These are phyloP conservation scores for Rhynchosporium secalis DNA, from an alignment of 2,329 filamentous ascomycete genomes.

Conservation along the genomic window DNA sequence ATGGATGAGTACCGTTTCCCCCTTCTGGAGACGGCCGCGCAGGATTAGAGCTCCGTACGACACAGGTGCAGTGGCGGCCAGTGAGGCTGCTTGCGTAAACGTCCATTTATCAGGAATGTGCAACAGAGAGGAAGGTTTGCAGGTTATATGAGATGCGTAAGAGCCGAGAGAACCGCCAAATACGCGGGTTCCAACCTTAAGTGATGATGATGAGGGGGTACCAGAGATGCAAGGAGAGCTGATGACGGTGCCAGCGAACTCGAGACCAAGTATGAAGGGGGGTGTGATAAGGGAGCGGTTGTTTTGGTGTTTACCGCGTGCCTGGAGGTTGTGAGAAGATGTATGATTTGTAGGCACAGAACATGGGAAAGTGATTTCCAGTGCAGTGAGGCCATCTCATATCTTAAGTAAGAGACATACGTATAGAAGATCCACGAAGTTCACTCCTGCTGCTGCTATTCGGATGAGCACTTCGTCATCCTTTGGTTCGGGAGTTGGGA, in stretches of 20 bases:
- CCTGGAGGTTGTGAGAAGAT: conserved; percentile 36
- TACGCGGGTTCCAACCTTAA: conserved; percentile 51
- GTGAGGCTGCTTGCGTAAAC: conserved; percentile 33
- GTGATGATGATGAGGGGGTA: conserved; percentile 33
- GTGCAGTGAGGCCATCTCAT: background rate
- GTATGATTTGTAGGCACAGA: background rate
- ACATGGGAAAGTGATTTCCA: conserved; percentile 1
- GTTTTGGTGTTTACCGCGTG: conserved; percentile 60
- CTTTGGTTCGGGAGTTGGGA: conserved; percentile 40
- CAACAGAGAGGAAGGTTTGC: conserved; percentile 43
- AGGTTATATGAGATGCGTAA: conserved; percentile 52
- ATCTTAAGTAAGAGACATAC: conserved; percentile 31
- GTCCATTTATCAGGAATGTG: conserved; percentile 32
- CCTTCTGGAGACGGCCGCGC: conserved; percentile 25
- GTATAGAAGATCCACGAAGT: conserved; percentile 62
- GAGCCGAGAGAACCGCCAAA: conserved; percentile 54
- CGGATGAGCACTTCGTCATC: conserved; percentile 46
- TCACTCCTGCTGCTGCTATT: conserved; percentile 56
- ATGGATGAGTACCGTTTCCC: conserved; percentile 41
- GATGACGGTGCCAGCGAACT: conserved; percentile 57
- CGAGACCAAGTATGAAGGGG: conserved; percentile 60
- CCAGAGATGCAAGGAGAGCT: conserved; percentile 37
- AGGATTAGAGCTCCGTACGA: conserved; percentile 32
- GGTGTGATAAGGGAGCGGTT: conserved; percentile 55
- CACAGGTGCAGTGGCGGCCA: conserved; percentile 32